phyloP scores from a whole-genome alignment of 192 early-diverging fungal species.

The Lunasporangiospora selenospora region DNA sequence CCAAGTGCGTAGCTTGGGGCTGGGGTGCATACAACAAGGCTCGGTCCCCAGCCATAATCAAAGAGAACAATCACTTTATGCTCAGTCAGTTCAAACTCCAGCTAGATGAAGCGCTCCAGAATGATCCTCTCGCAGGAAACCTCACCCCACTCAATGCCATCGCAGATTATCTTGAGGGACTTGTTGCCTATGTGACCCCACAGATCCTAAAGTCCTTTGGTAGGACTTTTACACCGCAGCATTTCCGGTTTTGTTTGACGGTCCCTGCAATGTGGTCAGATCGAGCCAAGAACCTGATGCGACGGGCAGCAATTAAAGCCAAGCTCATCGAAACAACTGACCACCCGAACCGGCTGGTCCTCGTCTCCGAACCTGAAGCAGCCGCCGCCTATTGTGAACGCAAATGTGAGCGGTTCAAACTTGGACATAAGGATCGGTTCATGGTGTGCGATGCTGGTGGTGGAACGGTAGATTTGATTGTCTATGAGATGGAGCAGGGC shows the following conservation, averaged over 20 bases:
- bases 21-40: too few relatives aligned
- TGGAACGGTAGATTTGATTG: constrained; percentile 52
- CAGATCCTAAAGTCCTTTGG: constrained; percentile 31
- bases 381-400: constrained; percentile 43
- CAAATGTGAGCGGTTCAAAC: constrained; percentile 29
- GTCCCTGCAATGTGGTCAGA: too few relatives aligned
- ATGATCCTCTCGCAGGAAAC: too few relatives aligned
- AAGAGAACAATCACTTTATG: too few relatives aligned
- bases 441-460: constrained; percentile 52
- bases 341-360: constrained; percentile 22
- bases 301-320: constrained; percentile 28
- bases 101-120: too few relatives aligned
- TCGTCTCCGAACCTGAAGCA: constrained; percentile 42
- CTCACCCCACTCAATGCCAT: constrained; percentile 24
- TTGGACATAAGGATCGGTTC: constrained; percentile 19
- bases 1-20: too few relatives aligned
- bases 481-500: constrained; percentile 41
- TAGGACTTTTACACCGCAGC: constrained; percentile 24
- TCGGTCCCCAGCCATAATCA: too few relatives aligned
- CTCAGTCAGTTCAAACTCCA: too few relatives aligned
- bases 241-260: constrained; percentile 36
- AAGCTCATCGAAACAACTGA: constrained; percentile 10
- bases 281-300: constrained; percentile 29
- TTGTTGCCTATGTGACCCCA: constrained; percentile 13
- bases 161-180: constrained; percentile 30